phyloP scores from a whole-genome alignment of 192 early-diverging fungal species.

The Mortierella antarctica region DNA sequence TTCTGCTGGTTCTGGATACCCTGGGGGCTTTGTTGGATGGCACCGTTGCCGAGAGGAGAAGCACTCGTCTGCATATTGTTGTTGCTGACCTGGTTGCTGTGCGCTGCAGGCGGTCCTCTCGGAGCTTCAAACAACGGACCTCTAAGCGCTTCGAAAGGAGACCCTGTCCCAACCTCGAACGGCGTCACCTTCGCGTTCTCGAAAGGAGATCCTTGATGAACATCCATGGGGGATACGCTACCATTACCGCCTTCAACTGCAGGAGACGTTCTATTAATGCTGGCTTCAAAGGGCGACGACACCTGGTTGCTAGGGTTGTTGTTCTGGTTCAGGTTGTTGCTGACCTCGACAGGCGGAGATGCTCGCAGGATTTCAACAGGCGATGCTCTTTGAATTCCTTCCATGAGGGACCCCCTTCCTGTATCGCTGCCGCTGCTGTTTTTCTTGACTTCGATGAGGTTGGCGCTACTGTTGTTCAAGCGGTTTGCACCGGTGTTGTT shows the following conservation, averaged over 20 bases:
- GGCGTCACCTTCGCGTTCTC: conserved; percentile 12
- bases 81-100: conserved; percentile 7
- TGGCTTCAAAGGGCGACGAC: background rate
- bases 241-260: background rate
- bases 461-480: too few relatives aligned
- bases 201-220: conserved; percentile 16
- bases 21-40: background rate
- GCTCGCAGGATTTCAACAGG: background rate
- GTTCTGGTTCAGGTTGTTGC: background rate
- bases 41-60: background rate
- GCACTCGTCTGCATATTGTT: background rate
- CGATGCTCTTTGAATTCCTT: conserved; percentile 11
- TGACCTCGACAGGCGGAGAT: conserved; percentile 11
- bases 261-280: conserved; percentile 8
- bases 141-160: conserved; percentile 21
- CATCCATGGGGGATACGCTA: background rate
- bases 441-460: too few relatives aligned
- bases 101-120: background rate
- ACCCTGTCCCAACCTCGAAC: conserved; percentile 21
- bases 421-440: background rate
- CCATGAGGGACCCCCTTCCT: conserved; percentile 18
- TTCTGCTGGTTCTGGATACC: background rate
- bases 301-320: background rate
- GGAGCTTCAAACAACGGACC: conserved; percentile 24
- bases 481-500: background rate